These are phyloP conservation scores for Lycium ferocissimum DNA, from an alignment of 257 asterid species.

Conservation along the genomic window DNA sequence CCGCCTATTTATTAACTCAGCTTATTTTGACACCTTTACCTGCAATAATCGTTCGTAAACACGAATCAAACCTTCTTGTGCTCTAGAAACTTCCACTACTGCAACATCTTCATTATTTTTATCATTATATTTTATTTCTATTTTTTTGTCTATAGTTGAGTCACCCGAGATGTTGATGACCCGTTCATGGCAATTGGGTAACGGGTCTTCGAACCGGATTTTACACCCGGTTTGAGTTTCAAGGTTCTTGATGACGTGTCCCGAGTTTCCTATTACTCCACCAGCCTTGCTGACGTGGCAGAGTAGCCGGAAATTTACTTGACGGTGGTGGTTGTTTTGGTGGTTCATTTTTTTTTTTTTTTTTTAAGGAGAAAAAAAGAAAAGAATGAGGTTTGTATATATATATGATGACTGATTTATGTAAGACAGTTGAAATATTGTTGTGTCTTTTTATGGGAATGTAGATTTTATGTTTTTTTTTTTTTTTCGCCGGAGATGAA, in stretches of 20 bases:
- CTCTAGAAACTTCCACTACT: conserved; percentile 51
- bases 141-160: conserved; percentile 41
- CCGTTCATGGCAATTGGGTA: conserved; percentile 60
- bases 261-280: conserved; percentile 61
- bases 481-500: not conserved
- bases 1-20: no score
- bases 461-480: not conserved
- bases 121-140: conserved; percentile 19
- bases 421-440: not conserved
- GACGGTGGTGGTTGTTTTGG: conserved; percentile 27
- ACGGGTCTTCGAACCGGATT: conserved; percentile 49
- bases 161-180: conserved; percentile 58
- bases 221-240: conserved; percentile 51
- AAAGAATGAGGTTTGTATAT: not conserved
- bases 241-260: conserved; percentile 47
- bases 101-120: not conserved
- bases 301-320: conserved; percentile 55
- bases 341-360: conserved; percentile 22
- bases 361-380: not conserved
- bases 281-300: conserved; percentile 61
- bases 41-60: conserved; percentile 45
- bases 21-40: no score
- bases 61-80: conserved; percentile 62
- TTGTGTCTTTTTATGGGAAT: not conserved
- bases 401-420: no score